A percentile compares a stretch with the other conserved stretches of the same genome.
These are phyloP conservation scores for Xylariaceae sp. DNA, from an alignment of 2,329 filamentous ascomycete species.

Conservation along the genomic window DNA sequence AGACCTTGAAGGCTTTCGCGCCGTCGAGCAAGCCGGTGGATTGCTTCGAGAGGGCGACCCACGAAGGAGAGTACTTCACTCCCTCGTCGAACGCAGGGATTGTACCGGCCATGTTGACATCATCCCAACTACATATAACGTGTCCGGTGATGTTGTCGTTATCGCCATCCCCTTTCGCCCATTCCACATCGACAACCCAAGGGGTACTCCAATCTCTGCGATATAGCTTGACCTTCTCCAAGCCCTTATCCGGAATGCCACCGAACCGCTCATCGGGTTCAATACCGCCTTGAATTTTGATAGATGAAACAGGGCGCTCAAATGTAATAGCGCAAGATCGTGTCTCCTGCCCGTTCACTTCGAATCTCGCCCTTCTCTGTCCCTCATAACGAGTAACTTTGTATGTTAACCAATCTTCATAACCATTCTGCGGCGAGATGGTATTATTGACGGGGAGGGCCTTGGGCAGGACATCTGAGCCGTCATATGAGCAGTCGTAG, in stretches of 20 bases:
- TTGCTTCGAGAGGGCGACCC: constrained; percentile 72
- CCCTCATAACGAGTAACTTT: constrained; percentile 45
- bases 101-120: constrained; percentile 63
- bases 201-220: constrained; percentile 70
- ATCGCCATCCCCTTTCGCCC: constrained; percentile 41
- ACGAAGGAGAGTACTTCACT: constrained; percentile 67
- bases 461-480: constrained; percentile 53
- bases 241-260: constrained; percentile 55
- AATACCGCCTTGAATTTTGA: constrained; percentile 57
- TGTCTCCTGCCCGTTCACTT: constrained; percentile 67
- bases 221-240: constrained; percentile 71
- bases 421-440: constrained; percentile 39
- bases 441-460: constrained; percentile 46
- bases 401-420: constrained; percentile 59
- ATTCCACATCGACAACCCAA: constrained; percentile 72
- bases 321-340: constrained; percentile 72
- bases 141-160: constrained; percentile 50
- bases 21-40: constrained; percentile 78
- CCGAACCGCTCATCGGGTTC: constrained; percentile 61
- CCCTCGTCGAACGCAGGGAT: constrained; percentile 85
- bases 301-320: constrained; percentile 58
- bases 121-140: constrained; percentile 80
- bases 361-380: constrained; percentile 53
- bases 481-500: constrained; percentile 65
- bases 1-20: constrained; percentile 43